Percentiles rank a stretch among this genome's conserved stretches.
phyloP scores from a whole-genome alignment of 2,329 filamentous ascomycete genomes.

The Xylariaceae sp. region DNA sequence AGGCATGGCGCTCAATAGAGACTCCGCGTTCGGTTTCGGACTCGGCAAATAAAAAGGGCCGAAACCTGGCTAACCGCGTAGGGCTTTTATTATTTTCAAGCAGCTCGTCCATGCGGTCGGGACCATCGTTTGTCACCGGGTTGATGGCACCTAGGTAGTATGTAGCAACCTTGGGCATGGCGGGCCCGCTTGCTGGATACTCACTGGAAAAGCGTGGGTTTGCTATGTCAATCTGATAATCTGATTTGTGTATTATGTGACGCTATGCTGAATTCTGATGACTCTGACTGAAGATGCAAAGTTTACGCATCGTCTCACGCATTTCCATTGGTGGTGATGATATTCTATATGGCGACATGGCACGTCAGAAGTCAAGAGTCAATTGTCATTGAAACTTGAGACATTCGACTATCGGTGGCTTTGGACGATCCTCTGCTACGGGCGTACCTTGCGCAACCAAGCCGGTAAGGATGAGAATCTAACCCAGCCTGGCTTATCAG shows the following conservation, averaged over 20 bases:
- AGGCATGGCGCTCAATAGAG: neutral
- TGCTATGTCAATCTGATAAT: conserved; percentile 7
- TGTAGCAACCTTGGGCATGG: conserved; percentile 13
- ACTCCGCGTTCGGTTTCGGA: conserved; percentile 11
- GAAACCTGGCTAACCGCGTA: conserved; percentile 7
- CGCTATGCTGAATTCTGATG: conserved; percentile 20
- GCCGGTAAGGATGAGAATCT: conserved; percentile 22
- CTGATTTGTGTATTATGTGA: conserved; percentile 14
- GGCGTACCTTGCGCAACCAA: conserved; percentile 31
- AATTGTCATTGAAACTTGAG: conserved; percentile 19
- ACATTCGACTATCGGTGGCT: conserved; percentile 31
- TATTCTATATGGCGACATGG: neutral
- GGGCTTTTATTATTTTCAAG: neutral
- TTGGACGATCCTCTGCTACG: conserved; percentile 29
- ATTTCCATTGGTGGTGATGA: conserved; percentile 2
- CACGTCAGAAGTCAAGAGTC: conserved; percentile 2
- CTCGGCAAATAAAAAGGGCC: conserved; percentile 18
- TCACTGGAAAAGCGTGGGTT: neutral
- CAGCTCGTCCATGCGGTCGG: conserved; percentile 9
- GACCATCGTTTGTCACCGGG: conserved; percentile 1
- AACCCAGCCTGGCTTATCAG: conserved; percentile 20
- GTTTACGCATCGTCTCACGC: conserved; percentile 25
- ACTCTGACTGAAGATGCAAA: conserved; percentile 19
- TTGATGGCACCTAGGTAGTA: neutral
- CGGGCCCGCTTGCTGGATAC: neutral